Base-by-base conservation (phyloP, 2,329 filamentous ascomycete genomes). In the Arthroderma uncinatum region DNA sequence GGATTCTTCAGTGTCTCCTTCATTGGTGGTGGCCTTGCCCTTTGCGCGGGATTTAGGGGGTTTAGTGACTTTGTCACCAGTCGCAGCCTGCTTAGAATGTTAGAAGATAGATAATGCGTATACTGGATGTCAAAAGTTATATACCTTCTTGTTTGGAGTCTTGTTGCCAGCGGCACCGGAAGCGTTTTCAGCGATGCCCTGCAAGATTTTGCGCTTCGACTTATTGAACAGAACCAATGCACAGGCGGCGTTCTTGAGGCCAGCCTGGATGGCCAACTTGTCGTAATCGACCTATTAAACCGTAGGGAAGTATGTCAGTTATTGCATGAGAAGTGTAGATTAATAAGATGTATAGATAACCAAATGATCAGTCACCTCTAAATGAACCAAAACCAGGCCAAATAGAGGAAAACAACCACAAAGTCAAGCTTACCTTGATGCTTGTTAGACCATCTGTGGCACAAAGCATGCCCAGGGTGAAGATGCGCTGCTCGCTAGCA, bases 201-300 rank as follows among this genome's bases (percentile, higher is more conserved):
- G 60, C 4, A 63, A 14, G 44, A 76, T 57, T 61, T 73, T 75
- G 58, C 69, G 70, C 57, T 68, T 73, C 9, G 71, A 65, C 9
- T 64, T 65, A 36, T 63, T 61, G 60, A 70, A 76, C 14, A 67
- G 59, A n/a, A 68, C 65, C 12, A 61, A 64, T 2, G 73, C 74
- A 1, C 70, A 69, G 6, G 57, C 57, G 1, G 59, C 61, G 55
- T 70, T 74, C 58, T 71, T 73, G 59, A 72, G 70, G 19, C 68
- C 68, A 10, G 65, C 66, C 30, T 62, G 64, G 9, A 61, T 56
- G 21, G 73, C 72, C 8, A 76, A 61, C 23, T 67, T 71, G 0
- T 67, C 63, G 58, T 67, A 71, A 62, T 77, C 72, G 25, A 74
- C 58, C 72, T 74, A 57, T 12, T 55, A 8, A 39, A 14, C 10